These are phyloP conservation scores for Nectriaceae sp. DNA, from an alignment of 2,329 filamentous ascomycete species.

Conservation along the genomic window DNA sequence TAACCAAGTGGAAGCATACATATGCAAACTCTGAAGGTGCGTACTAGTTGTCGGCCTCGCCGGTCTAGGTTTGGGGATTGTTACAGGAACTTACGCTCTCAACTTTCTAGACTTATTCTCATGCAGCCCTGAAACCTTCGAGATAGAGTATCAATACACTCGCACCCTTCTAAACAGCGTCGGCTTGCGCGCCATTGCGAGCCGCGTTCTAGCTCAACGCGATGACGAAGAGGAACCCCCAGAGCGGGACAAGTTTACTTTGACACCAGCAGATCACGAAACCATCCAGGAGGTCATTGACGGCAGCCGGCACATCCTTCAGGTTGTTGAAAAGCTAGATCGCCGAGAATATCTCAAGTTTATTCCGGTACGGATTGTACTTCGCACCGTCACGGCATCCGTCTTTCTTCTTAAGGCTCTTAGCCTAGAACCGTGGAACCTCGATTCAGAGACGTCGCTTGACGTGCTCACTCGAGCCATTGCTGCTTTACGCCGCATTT, in stretches of 20 bases:
- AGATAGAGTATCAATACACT: neutral
- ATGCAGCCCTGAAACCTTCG: neutral
- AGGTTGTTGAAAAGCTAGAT: neutral
- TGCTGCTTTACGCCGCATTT: neutral
- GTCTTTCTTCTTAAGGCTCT: neutral
- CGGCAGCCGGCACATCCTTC: neutral
- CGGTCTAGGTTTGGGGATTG: neutral
- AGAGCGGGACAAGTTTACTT: neutral
- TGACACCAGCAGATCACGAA: neutral
- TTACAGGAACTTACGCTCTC: neutral
- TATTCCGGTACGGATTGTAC: neutral
- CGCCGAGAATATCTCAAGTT: neutral
- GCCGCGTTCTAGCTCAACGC: neutral
- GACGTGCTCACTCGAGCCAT: neutral
- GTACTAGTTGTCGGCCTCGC: neutral
- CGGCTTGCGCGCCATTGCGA: neutral
- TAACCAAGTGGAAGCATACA: neutral
- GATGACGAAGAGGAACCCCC: neutral
- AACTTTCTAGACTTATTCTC: neutral
- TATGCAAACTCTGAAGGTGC: neutral
- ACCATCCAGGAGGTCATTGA: neutral
- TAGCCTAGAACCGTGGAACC: neutral
- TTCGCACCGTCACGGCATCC: neutral
- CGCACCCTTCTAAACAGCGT: neutral
- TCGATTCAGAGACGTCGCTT: neutral